Base-by-base conservation (phyloP, 306 rosid species). In the Sicyos baderoa region DNA sequence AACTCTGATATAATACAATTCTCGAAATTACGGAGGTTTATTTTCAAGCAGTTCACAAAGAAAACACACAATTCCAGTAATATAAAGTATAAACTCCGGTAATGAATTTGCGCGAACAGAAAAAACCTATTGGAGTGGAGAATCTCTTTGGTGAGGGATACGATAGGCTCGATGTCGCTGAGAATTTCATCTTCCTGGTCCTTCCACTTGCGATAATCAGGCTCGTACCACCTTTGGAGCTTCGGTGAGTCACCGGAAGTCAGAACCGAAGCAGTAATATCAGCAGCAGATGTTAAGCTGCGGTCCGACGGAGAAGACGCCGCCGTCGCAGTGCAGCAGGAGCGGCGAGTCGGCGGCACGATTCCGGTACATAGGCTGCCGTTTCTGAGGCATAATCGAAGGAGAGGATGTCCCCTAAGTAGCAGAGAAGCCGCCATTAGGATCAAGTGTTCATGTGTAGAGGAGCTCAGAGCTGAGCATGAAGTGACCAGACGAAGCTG, bases 171-270 rank as follows among this genome's bases (percentile, higher is more conserved):
- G 69, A 92, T 81, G 56, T 93, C 98, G 2, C 35, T 55, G 40
- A 86, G 84, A 73, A 93, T 89, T 77, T 81, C 89, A 0, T 76
- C 63, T 70, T 89, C 93, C 68, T 79, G 82, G 58, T 87, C 76
- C 76, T 84, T 88, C 97, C 94, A 93, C 58, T 75, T 84, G 6
- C 91, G 80, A 72, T 74, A 90, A 17, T 85, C 88, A 1, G 87
- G 77, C 23, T 88, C 89, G 40, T 84, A 83, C 84, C 76, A 81
- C 53, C 78, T 69, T 15, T 47, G 17, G 72, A 64, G 42, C 72
- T 69, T 82, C 0, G 86, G 61, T 8, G 77, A 47, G 29, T 75
- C 82, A 72, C 66, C 72, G 35, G 72, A 62, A 37, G 74, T 83
- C 68, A 75, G 50, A 2, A 61, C 71, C 12, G 69, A 54, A 18